Evolutionary conservation across 2,329 filamentous ascomycete species (phyloP), one percentile per base, ranked within the genome.

Genomic region (Botrytis squamosa): DNA sequence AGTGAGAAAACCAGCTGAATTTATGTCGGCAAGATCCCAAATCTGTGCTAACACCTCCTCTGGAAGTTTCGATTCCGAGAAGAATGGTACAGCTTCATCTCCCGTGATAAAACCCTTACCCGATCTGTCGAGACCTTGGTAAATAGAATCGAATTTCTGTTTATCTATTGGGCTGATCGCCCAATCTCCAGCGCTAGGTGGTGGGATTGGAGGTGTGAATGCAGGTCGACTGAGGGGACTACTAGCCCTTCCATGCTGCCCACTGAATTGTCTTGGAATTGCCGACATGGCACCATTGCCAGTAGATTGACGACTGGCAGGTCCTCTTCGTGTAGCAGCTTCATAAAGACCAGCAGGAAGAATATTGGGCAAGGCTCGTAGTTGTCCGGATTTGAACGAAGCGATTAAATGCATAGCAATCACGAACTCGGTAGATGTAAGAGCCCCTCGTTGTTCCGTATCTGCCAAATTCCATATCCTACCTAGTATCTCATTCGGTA

Each of bases 341-440:
- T 99, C 96, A 80, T 97, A 97, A 8, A 99, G 85, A 18, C 92
- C 93, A 20, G 93, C 90, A 9, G 96, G 96, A 3, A 99, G 88
- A 40, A 92, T 89, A 75, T 86, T 92, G 1, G 96, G 96, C 73
- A 98, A 86, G 33, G 88, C 90, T 76, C 93, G 91, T 82, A 99
- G 88, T 44, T 90, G 87, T 36, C 94, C 93, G 20, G 91, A 92
- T 85, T 97, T 97, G 84, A 93, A 94, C 20, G 94, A 97, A 22
- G 94, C 95, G 75, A 99, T 87, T 75, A 99, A 86, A 82, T 99
- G 96, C 96, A 99, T 99, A 64, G 96, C 96, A 80, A 99, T 97
- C 81, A 97, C 93, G 82, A 99, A 99, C 80, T 98, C 96, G 22
- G 94, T 95, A 78, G 91, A 87, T 74, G 95, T 92, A 52, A 99